Evolutionary conservation across 371 early-diverging fungal genomes (phyloP).

Genomic region (Mortierella sp.): DNA sequence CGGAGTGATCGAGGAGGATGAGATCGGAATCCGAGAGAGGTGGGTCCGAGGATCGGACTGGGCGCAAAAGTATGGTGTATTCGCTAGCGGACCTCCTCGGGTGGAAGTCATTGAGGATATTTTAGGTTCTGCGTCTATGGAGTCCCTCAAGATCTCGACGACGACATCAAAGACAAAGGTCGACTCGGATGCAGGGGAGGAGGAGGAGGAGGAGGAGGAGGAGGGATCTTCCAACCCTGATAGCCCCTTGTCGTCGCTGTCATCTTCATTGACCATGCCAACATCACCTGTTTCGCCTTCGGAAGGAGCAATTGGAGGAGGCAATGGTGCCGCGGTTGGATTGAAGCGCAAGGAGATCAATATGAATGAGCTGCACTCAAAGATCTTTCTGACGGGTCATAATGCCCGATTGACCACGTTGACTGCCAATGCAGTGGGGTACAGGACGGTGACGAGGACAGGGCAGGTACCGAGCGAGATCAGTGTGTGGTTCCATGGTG

Average conservation of each 20-base stretch:
- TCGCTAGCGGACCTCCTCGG: slow-evolving; percentile 40
- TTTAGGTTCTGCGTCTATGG: background rate
- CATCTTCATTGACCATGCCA: background rate
- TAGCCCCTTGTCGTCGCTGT: background rate
- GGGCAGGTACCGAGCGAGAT: slow-evolving; percentile 30
- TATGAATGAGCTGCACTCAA: slow-evolving; percentile 42
- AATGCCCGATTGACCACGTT: slow-evolving; percentile 34
- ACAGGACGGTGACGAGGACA: slow-evolving; percentile 36
- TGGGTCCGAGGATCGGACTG: slow-evolving; percentile 48
- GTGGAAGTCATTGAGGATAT: slow-evolving; percentile 47
- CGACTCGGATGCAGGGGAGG: background rate
- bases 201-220: background rate
- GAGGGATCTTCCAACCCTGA: background rate
- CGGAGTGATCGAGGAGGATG: slow-evolving; percentile 10
- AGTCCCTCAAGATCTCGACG: background rate
- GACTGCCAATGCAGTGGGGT: slow-evolving; percentile 49
- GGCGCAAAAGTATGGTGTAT: slow-evolving; percentile 38
- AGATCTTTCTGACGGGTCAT: slow-evolving; percentile 41
- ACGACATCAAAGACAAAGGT: background rate
- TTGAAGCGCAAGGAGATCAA: slow-evolving; percentile 32
- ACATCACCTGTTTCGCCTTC: background rate
- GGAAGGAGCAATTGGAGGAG: too few species aligned
- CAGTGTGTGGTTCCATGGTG: slow-evolving; percentile 48
- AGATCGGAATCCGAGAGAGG: slow-evolving; percentile 31
- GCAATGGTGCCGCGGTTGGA: too few species aligned